Percentiles rank a stretch among this genome's conserved stretches.
Evolutionary conservation across 371 early-diverging fungal genomes (phyloP).

Genomic region (Syncephalastrum monosporum): DNA sequence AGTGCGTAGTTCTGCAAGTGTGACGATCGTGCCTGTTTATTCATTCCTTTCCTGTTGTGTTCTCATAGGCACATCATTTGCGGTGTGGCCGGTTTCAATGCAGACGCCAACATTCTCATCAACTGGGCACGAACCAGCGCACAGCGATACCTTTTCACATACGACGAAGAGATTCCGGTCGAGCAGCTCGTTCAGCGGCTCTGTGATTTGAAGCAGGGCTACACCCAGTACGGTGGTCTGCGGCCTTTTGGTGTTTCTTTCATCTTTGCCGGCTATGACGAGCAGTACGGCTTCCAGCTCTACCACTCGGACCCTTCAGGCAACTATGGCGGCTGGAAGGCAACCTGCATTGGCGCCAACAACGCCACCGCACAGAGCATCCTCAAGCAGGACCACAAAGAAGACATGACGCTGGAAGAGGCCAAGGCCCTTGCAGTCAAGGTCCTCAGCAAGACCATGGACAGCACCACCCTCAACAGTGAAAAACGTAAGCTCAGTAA

Average conservation of each 20-base stretch:
- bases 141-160: conserved; percentile 86
- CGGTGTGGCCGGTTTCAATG: conserved; percentile 98
- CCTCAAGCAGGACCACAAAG: conserved; percentile 95
- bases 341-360: conserved; percentile 97
- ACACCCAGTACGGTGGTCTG: conserved; percentile 98
- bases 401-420: conserved; percentile 82
- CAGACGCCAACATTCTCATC: conserved; percentile 97
- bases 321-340: conserved; percentile 99
- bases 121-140: conserved; percentile 88
- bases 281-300: conserved; percentile 90
- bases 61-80: conserved; percentile 79
- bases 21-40: background rate
- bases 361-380: conserved; percentile 88
- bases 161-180: conserved; percentile 88
- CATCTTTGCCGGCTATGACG: conserved; percentile 95
- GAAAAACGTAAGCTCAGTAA: conserved; percentile 78
- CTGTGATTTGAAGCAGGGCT: conserved; percentile 97
- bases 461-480: conserved; percentile 82
- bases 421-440: conserved; percentile 89
- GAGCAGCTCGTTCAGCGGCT: conserved; percentile 94
- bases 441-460: conserved; percentile 95
- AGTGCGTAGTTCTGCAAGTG: conserved; percentile 54
- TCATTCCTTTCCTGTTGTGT: background rate
- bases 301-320: conserved; percentile 99
- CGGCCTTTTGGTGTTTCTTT: conserved; percentile 99